Conservation (phyloP, 2,329 filamentous ascomycete species). For the Cercospora sesami region DNA sequence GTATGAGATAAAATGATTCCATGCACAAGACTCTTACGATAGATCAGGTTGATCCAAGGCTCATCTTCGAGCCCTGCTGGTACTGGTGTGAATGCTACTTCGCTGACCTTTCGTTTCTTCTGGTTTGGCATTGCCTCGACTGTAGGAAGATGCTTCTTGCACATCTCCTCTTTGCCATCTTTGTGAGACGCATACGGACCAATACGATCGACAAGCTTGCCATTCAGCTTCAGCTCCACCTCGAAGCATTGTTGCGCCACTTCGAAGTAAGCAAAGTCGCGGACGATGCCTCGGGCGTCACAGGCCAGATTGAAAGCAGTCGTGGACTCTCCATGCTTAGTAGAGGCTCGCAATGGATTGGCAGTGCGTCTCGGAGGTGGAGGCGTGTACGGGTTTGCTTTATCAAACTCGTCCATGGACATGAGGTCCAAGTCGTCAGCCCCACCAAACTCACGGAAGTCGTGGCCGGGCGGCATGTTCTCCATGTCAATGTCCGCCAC, state of each 20-base stretch:
- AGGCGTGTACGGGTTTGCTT: constrained; percentile 26
- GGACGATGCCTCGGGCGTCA: constrained; percentile 22
- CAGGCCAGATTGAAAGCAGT: constrained; percentile 24
- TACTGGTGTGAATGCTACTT: neutral
- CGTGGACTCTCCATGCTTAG: constrained; percentile 17
- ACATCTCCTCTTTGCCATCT: constrained; percentile 46
- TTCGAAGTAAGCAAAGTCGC: constrained; percentile 22
- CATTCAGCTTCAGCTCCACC: constrained; percentile 20
- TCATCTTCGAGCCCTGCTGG: constrained; percentile 26
- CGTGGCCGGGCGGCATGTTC: constrained; percentile 7
- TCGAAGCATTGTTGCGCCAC: constrained; percentile 20
- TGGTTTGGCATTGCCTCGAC: constrained; percentile 19
- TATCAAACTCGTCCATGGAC: constrained; percentile 27
- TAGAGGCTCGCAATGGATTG: constrained; percentile 7
- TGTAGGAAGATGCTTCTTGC: constrained; percentile 27
- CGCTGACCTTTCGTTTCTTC: constrained; percentile 30
- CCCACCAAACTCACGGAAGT: constrained; percentile 4
- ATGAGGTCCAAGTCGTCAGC: constrained; percentile 18
- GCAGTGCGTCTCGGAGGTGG: constrained; percentile 17
- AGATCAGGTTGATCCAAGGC: constrained; percentile 45
- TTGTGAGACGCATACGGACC: constrained; percentile 43
- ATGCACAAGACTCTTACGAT: constrained; percentile 22
- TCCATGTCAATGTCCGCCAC: constrained; percentile 11
- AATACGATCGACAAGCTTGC: constrained; percentile 24
- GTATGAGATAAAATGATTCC: neutral